Conservation (phyloP, 345 rosid species). For the Kernera saxatilis region DNA sequence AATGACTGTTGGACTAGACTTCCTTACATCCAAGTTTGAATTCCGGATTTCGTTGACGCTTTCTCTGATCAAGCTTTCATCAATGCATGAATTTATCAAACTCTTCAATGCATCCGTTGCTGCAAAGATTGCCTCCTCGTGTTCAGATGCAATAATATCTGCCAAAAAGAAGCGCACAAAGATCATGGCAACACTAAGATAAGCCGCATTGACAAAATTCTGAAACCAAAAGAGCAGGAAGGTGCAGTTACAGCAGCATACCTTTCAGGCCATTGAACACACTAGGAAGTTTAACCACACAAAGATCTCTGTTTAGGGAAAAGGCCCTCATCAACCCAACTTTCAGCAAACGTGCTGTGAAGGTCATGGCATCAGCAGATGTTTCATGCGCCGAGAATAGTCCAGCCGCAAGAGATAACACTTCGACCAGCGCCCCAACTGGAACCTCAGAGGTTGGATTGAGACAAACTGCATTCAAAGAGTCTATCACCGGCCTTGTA, state of each 20-base stretch:
- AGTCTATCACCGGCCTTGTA: constrained; percentile 67
- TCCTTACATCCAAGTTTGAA: constrained; percentile 36
- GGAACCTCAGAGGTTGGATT: constrained; percentile 50
- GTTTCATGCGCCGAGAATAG: constrained; percentile 51
- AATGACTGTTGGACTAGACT: constrained; percentile 59
- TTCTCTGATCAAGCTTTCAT: constrained; percentile 69
- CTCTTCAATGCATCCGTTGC: constrained; percentile 71
- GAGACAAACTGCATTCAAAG: constrained; percentile 55
- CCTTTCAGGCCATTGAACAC: constrained; percentile 82
- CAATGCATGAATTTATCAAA: constrained; percentile 63
- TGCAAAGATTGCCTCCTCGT: constrained; percentile 90
- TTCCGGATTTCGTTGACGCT: constrained; percentile 54
- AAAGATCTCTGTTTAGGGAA: constrained; percentile 54
- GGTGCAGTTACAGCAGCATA: constrained; percentile 27
- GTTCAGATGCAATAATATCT: constrained; percentile 87
- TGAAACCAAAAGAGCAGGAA: background rate
- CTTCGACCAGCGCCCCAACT: constrained; percentile 60
- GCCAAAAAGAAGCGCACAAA: constrained; percentile 24
- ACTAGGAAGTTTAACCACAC: constrained; percentile 63
- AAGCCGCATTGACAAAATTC: background rate
- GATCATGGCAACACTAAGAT: background rate
- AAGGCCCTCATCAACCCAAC: constrained; percentile 69
- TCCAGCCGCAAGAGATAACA: constrained; percentile 52
- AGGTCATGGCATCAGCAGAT: constrained; percentile 64
- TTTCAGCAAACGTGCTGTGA: constrained; percentile 71